Percentiles rank a stretch among this genome's conserved stretches.
Conservation (phyloP, 768 basidiomycete genomes). For the Fistulinella prunicolor region DNA sequence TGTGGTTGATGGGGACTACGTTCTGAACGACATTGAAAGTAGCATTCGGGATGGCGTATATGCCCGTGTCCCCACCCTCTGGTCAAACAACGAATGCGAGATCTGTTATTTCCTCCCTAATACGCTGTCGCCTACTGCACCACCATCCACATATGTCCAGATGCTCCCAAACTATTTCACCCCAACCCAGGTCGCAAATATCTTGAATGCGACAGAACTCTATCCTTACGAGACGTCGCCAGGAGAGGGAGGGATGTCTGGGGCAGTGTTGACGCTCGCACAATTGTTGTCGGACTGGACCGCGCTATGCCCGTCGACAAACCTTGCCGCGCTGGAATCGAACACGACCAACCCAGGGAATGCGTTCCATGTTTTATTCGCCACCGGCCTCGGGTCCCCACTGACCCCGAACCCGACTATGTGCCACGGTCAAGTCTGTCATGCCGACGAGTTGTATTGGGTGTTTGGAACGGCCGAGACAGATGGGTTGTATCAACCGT, state of each 20-base stretch:
- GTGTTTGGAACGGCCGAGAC: constrained; percentile 19
- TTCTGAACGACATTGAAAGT: constrained; percentile 11
- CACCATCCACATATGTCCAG: constrained; percentile 7
- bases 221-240: constrained; percentile 18
- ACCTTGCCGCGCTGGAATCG: constrained; percentile 14
- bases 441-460: constrained; percentile 20
- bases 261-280: constrained; percentile 10
- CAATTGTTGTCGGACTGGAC: constrained; percentile 14
- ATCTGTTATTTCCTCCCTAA: constrained; percentile 18
- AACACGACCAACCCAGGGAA: constrained; percentile 17
- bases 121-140: constrained; percentile 11
- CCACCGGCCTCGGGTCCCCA: constrained; percentile 6
- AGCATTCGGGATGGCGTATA: constrained; percentile 17
- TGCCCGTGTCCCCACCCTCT: constrained; percentile 15
- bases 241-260: constrained; percentile 5
- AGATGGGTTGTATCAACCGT: constrained; percentile 16
- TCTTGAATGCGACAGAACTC: constrained; percentile 11
- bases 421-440: constrained; percentile 17
- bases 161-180: constrained; percentile 5
- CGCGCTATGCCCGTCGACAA: constrained; percentile 11
- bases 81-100: constrained; percentile 18
- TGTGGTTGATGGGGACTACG: constrained; percentile 17
- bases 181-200: constrained; percentile 3
- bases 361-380: constrained; percentile 13
- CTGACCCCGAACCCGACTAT: constrained; percentile 12